Evolutionary conservation across 2,329 filamentous ascomycete species (phyloP), one percentile per base, ranked within the genome.

Genomic region (Hypoxylon sp.): DNA sequence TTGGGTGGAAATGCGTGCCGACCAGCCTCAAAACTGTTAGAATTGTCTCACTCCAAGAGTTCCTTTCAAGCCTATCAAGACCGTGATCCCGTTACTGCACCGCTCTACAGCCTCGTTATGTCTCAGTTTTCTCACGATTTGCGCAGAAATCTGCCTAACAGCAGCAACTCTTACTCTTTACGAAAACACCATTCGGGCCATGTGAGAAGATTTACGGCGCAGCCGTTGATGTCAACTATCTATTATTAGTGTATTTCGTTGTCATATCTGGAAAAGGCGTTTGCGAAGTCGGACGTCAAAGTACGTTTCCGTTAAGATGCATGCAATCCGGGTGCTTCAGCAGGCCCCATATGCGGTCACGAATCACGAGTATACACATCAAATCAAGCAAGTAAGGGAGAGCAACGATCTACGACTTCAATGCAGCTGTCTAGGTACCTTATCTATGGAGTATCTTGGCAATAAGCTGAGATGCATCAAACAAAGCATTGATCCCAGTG

Each of bases 401-500:
- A 14, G 25, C 47, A 47, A 51, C 46, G 30, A 61, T 64, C 16
- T 46, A 43, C 30, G 30, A 53, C 37, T 63, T 39, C 9, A 34
- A 53, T 50, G 25, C 48, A 46, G 16, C 19, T 30, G 59, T n/a
- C n/a, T n/a, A n/a, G n/a, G n/a, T 66, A 12, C 9, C 12, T 53
- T 48, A 53, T 57, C 63, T 30, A 61, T 55, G 8, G 45, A 19
- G 29, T 30, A 41, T 59, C 50, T 64, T 59, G 43, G 50, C 23
- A 19, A 39, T 19, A 61, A 41, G 27, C 16, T 41, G 21, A 51
- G 37, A 59, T 41, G 54, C 47, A 64, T 71, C 70, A 80, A 32
- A 66, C 71, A 65, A 83, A 85, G 76, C 93, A 96, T 65, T 84
- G 75, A 58, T 84, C 82, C 94, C 94, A 97, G 48, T 86, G 78